Evolutionary conservation across 2,329 filamentous ascomycete genomes (phyloP), one percentile per base, ranked within the genome.

Genomic region (Cladosporium velox): DNA sequence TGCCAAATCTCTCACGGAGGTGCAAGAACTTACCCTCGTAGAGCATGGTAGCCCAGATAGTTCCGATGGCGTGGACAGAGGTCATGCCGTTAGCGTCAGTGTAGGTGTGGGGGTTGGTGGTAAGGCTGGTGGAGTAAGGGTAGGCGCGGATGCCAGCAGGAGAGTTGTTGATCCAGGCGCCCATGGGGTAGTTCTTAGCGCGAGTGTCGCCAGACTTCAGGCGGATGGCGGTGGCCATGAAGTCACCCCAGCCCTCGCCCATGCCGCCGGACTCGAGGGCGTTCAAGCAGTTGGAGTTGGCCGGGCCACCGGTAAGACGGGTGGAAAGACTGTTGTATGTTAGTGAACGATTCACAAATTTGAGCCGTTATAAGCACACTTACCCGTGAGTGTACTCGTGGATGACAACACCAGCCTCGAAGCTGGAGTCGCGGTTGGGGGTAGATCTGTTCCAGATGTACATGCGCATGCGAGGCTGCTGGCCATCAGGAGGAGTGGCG

Each of bases 211-310:
- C 67, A 3, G 78, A 57, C 75, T 83, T 83, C 66, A 85, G 71
- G 59, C 81, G 79, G 67, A 86, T 78, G 4, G 84, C 82, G 0
- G 81, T 82, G 5, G 84, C 84, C 75, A 82, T 83, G 74, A 86
- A 85, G 69, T 87, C 85, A 65, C 81, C 77, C 85, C 85, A 87
- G 44, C 85, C 85, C 66, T 87, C 85, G 38, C 84, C 85, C 85
- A 87, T 86, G 47, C 85, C 85, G 10, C 84, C 81, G 1, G 82
- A 76, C 67, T 87, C 84, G n/a, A 79, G 70, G 12, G 79, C 72
- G 68, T 64, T 73, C 6, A 87, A 77, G 69, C 85, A 87, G 59
- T 75, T 78, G 6, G 77, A 73, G 79, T 87, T 88, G 55, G 79
- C 77, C 0, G 86, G 85, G 0, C 86, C 86, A 59, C 86, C 86